A percentile compares a stretch with the other conserved stretches of the same genome.
Evolutionary conservation across 1,139 yeast genomes (phyloP).

Genomic region (Candida sojae): DNA sequence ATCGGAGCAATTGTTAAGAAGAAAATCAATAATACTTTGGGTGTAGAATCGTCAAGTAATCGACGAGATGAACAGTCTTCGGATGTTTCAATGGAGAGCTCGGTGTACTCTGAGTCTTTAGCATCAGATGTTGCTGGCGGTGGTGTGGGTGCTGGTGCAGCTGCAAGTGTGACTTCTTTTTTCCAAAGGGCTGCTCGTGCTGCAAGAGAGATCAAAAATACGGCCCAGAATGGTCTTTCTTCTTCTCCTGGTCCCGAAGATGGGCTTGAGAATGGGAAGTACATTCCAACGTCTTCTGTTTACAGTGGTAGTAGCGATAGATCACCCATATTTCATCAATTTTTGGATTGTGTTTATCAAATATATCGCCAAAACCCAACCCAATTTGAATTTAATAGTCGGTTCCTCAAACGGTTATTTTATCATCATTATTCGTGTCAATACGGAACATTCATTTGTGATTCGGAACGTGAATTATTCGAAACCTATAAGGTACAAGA

Average conservation of each 20-base stretch:
- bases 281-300: slow-evolving; percentile 16
- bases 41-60: slow-evolving; percentile 6
- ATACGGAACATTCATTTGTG: slow-evolving; percentile 85
- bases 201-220: slow-evolving; percentile 43
- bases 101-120: slow-evolving; percentile 9
- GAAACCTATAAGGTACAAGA: slow-evolving; percentile 33
- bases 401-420: slow-evolving; percentile 78
- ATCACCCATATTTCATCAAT: slow-evolving; percentile 93
- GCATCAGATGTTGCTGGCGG: slow-evolving; percentile 14
- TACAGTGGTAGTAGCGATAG: slow-evolving; percentile 50
- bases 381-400: slow-evolving; percentile 82
- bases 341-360: slow-evolving; percentile 87
- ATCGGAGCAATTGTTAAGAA: slow-evolving; percentile 39
- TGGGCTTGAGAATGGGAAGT: slow-evolving; percentile 10
- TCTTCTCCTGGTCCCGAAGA: slow-evolving; percentile 13
- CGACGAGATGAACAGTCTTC: slow-evolving; percentile 15
- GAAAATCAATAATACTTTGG: slow-evolving; percentile 14
- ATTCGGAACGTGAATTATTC: slow-evolving; percentile 64
- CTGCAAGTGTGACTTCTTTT: slow-evolving; percentile 22
- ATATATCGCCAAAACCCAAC: slow-evolving; percentile 68
- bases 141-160: slow-evolving; percentile 20
- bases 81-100: slow-evolving; percentile 16
- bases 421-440: slow-evolving; percentile 94
- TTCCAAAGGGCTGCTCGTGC: slow-evolving; percentile 49
- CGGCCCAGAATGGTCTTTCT: slow-evolving; percentile 27